Conservation (phyloP, 2,329 filamentous ascomycete genomes). For the Sporothrix variecibatus region DNA sequence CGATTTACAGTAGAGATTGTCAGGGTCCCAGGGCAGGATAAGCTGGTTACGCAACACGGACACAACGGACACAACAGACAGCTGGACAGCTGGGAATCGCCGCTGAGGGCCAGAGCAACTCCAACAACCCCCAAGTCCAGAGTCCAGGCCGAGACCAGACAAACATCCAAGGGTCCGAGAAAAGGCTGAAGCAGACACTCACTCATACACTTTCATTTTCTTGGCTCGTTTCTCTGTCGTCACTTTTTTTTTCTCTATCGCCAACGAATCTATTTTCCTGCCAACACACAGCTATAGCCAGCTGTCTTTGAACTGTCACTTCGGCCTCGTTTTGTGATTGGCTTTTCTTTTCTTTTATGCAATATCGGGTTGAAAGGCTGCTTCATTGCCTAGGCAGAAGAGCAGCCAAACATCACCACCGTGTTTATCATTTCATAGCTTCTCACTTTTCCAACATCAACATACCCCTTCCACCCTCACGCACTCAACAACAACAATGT, state of each 20-base stretch:
- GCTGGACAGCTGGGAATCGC: too few species aligned
- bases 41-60: too few species aligned
- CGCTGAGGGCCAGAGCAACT: neutral
- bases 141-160: neutral
- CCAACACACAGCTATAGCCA: neutral
- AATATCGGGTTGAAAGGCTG: neutral
- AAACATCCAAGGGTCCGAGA: neutral
- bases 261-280: neutral
- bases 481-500: neutral
- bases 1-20: too few species aligned
- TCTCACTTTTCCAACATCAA: neutral
- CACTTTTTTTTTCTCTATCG: neutral
- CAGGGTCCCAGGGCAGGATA: too few species aligned
- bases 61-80: neutral
- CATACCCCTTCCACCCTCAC: neutral
- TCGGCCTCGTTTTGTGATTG: neutral
- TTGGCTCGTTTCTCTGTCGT: constrained; percentile 9
- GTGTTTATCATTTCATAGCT: neutral
- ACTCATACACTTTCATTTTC: neutral
- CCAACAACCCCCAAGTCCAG: neutral
- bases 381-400: neutral
- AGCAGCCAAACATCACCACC: neutral
- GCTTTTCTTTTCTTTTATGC: neutral
- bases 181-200: neutral
- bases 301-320: neutral